A percentile compares a stretch with the other conserved stretches of the same genome.
Conservation (phyloP, 148 eudicot species). For the Camellia japonica region DNA sequence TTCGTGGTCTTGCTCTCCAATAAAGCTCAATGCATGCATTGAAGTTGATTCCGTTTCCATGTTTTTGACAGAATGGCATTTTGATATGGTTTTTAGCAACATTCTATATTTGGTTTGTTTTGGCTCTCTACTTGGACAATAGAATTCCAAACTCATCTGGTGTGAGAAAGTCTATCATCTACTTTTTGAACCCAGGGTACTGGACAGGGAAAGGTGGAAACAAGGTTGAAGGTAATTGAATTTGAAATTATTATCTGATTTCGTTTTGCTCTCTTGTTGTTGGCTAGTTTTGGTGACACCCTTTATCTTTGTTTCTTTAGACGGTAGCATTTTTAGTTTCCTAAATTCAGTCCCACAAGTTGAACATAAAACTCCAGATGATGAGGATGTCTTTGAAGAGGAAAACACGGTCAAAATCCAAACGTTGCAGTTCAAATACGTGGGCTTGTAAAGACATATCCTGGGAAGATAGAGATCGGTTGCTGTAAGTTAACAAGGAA, state of each 20-base stretch:
- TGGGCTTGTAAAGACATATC: slow-evolving; percentile 75
- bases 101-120: slow-evolving; percentile 51
- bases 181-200: slow-evolving; percentile 71
- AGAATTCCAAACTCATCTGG: slow-evolving; percentile 74
- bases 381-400: slow-evolving; percentile 84
- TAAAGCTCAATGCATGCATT: background rate
- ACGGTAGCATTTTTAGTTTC: slow-evolving; percentile 81
- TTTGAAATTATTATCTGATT: slow-evolving; percentile 3
- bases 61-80: slow-evolving; percentile 51
- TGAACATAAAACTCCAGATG: slow-evolving; percentile 53
- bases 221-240: slow-evolving; percentile 51
- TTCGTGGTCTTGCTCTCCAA: background rate
- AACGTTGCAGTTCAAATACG: slow-evolving; percentile 76
- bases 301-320: slow-evolving; percentile 15
- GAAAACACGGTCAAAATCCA: slow-evolving; percentile 72
- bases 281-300: background rate
- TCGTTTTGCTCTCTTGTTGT: slow-evolving; percentile 2
- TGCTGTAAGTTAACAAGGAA: slow-evolving; percentile 72
- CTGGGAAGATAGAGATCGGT: slow-evolving; percentile 52
- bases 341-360: slow-evolving; percentile 39
- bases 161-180: slow-evolving; percentile 65
- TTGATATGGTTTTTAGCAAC: slow-evolving; percentile 50
- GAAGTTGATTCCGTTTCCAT: background rate
- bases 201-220: slow-evolving; percentile 79
- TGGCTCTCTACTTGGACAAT: slow-evolving; percentile 90